Evolutionary conservation across 1,284 basidiomycete species (phyloP).

Genomic region (Rhodotorula sp.): DNA sequence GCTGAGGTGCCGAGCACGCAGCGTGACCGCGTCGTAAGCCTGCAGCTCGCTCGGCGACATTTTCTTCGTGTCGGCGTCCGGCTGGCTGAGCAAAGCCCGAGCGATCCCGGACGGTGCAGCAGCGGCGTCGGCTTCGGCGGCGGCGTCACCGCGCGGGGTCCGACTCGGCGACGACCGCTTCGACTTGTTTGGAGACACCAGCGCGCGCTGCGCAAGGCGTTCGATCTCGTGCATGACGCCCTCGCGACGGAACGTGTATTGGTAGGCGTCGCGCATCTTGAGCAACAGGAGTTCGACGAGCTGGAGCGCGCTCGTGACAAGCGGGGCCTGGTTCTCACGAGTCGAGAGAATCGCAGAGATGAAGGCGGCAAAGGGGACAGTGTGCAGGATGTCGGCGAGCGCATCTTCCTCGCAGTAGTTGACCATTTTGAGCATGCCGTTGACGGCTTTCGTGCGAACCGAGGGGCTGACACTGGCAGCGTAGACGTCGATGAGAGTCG

Average conservation of each 20-base stretch:
- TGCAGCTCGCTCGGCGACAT: conserved; percentile 33
- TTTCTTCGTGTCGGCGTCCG: conserved; percentile 3
- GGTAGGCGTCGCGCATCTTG: conserved; percentile 78
- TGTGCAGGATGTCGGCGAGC: conserved; percentile 68
- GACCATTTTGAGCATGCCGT: conserved; percentile 79
- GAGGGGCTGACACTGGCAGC: conserved; percentile 84
- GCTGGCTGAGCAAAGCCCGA: neutral
- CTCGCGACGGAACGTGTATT: conserved; percentile 81
- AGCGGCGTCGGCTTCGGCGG: neutral
- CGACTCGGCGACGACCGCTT: conserved; percentile 49
- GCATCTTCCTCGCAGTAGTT: conserved; percentile 77
- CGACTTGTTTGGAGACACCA: conserved; percentile 54
- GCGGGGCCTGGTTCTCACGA: conserved; percentile 66
- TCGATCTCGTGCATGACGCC: conserved; percentile 93
- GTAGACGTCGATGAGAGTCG: conserved; percentile 91
- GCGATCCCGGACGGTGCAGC: neutral
- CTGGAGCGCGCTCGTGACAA: conserved; percentile 82
- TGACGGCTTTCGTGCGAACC: conserved; percentile 80
- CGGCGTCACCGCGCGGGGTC: neutral
- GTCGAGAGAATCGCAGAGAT: conserved; percentile 86
- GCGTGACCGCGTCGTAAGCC: conserved; percentile 83
- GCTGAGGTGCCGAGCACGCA: conserved; percentile 77
- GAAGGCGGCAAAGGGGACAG: conserved; percentile 85
- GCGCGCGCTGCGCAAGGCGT: conserved; percentile 61
- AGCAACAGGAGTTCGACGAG: conserved; percentile 80